phyloP scores from a whole-genome alignment of 1,284 basidiomycete species.

The Ceratobasidium sp. region DNA sequence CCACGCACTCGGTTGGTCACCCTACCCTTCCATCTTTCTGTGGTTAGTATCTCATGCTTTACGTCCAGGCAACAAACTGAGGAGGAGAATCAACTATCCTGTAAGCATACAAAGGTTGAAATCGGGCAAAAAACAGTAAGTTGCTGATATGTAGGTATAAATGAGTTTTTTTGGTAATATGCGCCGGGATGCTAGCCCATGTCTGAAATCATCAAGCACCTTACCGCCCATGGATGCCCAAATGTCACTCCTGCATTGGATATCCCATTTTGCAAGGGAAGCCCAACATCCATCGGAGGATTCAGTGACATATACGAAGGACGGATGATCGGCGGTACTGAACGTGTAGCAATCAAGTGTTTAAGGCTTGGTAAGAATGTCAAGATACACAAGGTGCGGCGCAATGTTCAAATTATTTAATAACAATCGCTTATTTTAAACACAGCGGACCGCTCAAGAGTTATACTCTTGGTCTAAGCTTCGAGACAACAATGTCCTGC shows the following conservation, averaged over 20 bases:
- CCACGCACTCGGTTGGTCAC: too few relatives aligned
- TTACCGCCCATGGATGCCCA: not conserved
- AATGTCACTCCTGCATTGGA: not conserved
- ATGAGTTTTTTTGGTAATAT: not conserved
- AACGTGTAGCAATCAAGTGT: not conserved
- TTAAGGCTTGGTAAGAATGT: not conserved
- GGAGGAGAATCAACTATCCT: too few relatives aligned
- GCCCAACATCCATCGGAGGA: not conserved
- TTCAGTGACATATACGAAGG: not conserved
- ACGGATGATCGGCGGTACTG: not conserved
- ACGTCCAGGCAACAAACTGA: too few relatives aligned
- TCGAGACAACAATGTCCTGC: not conserved
- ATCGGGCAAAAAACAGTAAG: too few relatives aligned
- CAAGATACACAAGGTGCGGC: not conserved
- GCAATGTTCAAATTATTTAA: not conserved
- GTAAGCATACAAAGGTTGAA: too few relatives aligned
- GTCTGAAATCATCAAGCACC: not conserved
- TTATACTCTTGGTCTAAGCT: not conserved
- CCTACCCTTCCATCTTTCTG: too few relatives aligned
- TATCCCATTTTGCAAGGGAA: not conserved
- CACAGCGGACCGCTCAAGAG: conserved; percentile 1
- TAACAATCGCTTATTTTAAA: not conserved
- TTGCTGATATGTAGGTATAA: too few relatives aligned
- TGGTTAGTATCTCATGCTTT: too few relatives aligned
- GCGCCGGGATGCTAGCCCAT: not conserved